These are phyloP conservation scores for Eucalyptus pumila DNA, from an alignment of 345 rosid species.

Conservation along the genomic window DNA sequence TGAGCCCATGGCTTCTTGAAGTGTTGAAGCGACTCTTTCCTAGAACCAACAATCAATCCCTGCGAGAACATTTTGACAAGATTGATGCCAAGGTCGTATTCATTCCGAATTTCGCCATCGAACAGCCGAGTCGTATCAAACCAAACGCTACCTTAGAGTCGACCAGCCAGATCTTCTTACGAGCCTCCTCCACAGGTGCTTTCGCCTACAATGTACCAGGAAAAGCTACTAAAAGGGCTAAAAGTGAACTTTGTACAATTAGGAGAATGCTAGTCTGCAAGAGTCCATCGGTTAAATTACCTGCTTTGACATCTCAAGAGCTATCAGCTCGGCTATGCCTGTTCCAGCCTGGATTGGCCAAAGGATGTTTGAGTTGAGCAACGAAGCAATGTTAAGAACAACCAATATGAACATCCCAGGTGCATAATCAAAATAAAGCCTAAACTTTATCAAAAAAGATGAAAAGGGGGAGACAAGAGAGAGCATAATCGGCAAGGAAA, in stretches of 20 bases:
- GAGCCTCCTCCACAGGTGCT: conserved; percentile 64
- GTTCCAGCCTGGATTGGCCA: conserved; percentile 78
- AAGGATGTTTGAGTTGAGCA: not conserved
- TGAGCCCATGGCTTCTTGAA: conserved; percentile 99
- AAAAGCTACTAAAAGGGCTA: not conserved
- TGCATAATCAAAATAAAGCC: not conserved
- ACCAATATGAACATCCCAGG: not conserved
- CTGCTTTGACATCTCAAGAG: conserved; percentile 88
- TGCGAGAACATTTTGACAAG: conserved; percentile 3
- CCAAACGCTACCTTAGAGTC: conserved; percentile 75
- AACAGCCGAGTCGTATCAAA: not conserved
- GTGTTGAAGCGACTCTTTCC: conserved; percentile 77
- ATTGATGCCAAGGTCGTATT: not conserved
- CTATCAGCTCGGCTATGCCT: conserved; percentile 94
- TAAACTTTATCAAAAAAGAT: not conserved
- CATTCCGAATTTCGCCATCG: not conserved
- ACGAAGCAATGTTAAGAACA: not conserved
- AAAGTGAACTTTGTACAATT: not conserved
- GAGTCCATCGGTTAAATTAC: conserved; percentile 8
- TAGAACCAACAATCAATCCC: conserved; percentile 84
- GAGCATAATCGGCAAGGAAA: not conserved
- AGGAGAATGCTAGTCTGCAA: not conserved
- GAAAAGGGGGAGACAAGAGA: not conserved
- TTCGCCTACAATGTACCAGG: conserved; percentile 27
- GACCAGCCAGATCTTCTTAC: conserved; percentile 92